A percentile compares a stretch with the other conserved stretches of the same genome.
These are phyloP conservation scores for Acacia crassicarpa DNA, from an alignment of 306 rosid species.

Conservation along the genomic window DNA sequence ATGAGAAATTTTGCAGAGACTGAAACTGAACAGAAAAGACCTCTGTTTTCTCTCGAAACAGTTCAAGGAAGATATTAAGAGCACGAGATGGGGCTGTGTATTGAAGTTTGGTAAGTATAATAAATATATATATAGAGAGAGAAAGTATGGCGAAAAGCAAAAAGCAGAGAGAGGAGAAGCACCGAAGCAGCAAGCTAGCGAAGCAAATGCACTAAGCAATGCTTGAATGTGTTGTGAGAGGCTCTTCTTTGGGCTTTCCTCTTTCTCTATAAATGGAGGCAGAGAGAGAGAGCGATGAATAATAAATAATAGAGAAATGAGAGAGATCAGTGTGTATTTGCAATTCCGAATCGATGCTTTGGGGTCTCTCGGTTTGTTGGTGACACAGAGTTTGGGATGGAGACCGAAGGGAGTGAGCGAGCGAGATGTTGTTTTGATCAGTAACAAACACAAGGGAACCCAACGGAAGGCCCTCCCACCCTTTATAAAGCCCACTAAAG, in stretches of 20 bases:
- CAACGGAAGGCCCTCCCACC: too few species aligned
- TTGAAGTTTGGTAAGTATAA: background rate
- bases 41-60: conserved; percentile 37
- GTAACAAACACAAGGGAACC: conserved; percentile 14
- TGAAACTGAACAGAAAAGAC: background rate
- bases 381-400: conserved; percentile 55
- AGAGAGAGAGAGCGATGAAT: background rate
- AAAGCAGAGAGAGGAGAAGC: conserved; percentile 12
- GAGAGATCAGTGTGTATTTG: conserved; percentile 38
- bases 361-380: conserved; percentile 39
- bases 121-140: background rate
- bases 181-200: background rate
- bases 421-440: conserved; percentile 63
- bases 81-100: background rate
- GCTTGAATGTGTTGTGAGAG: background rate
- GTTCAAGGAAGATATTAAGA: conserved; percentile 21
- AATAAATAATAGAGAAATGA: conserved; percentile 27
- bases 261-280: conserved; percentile 15
- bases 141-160: conserved; percentile 11
- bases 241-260: background rate
- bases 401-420: conserved; percentile 42
- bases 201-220: background rate
- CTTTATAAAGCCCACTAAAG: conserved; percentile 7
- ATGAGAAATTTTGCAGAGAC: conserved; percentile 23
- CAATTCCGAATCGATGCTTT: conserved; percentile 54